Conservation (phyloP, 2,329 filamentous ascomycete genomes). For the Ambrosiella cleistominuta region DNA sequence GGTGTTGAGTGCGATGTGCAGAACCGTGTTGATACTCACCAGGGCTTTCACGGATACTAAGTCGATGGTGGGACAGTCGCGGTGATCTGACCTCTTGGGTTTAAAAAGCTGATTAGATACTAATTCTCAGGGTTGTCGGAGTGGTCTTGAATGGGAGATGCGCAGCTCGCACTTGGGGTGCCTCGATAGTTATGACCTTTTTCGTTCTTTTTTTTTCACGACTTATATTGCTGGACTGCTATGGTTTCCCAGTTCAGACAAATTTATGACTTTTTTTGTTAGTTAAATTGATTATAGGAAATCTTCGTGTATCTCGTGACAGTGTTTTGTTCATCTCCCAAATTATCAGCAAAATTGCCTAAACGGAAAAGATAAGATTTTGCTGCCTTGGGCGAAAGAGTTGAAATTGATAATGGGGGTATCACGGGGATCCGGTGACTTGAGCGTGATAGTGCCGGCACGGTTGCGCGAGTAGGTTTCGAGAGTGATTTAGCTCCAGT, state of each 20-base stretch:
- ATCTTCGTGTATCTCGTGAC: no score
- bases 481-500: slow-evolving; percentile 26
- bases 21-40: slow-evolving; percentile 43
- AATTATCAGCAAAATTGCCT: background rate
- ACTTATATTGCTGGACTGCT: background rate
- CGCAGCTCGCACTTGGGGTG: background rate
- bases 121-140: background rate
- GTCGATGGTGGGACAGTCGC: background rate
- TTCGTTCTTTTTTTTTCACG: background rate
- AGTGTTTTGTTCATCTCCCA: background rate
- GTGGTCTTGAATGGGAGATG: background rate
- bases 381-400: slow-evolving; percentile 29
- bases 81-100: no score
- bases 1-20: slow-evolving; percentile 67
- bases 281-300: background rate
- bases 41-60: background rate
- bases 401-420: slow-evolving; percentile 44
- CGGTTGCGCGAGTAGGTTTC: slow-evolving; percentile 38
- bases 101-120: background rate
- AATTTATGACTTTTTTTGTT: background rate
- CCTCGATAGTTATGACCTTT: background rate
- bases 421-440: slow-evolving; percentile 43
- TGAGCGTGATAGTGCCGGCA: slow-evolving; percentile 43
- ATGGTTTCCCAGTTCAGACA: background rate
- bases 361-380: no score